Base-by-base conservation (phyloP, 345 rosid genomes). In the Eucalyptus cladocalyx region DNA sequence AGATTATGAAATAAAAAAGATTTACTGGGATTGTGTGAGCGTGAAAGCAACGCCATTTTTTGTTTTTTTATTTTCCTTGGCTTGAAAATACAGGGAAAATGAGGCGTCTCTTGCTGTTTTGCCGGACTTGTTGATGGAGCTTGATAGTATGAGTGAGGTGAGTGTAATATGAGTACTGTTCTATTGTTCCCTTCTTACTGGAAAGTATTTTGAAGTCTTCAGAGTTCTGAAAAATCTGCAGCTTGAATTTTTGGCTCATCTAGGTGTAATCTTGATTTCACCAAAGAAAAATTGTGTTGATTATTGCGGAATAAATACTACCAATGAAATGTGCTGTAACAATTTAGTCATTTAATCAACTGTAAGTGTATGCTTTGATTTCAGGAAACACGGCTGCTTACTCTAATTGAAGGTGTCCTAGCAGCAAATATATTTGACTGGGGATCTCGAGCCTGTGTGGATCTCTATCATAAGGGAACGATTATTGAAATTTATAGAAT, bases 401-500 rank as follows among this genome's bases (percentile, higher is more conserved):
- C 95, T 76, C 94, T 98, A 60, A 96, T 98, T 62, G 99, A 96
- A 92, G 99, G 99, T 87, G 99, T 96, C 92, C 95, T 98, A 86
- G 99, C 99, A 90, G 99, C 99, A 88, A 98, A 98, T 88, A 98
- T 98, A 93, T 98, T 98, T 88, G 99, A 98, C 92, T 98, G 99
- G 99, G 99, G 99, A 89, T 97, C 99, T 88, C 96, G 98, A 86
- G 99, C 99, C 48, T 98, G 99, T 92, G 99, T 98, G 92, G 99
- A 98, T 88, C 97, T 98, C 87, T 98, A 98, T 92, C 99, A 96
- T 89, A 96, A 98, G 90, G 99, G 99, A 88, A 98, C 99, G 53
- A 98, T 98, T 87, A 98, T 98, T 89, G 99, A 98, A 92, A 98
- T 98, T 89, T 98, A 98, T 88, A 95, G 99, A 93, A 98, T 98